Evolutionary conservation across 2,329 filamentous ascomycete species (phyloP), one percentile per base, ranked within the genome.

Genomic region (Talaromyces atroroseus): DNA sequence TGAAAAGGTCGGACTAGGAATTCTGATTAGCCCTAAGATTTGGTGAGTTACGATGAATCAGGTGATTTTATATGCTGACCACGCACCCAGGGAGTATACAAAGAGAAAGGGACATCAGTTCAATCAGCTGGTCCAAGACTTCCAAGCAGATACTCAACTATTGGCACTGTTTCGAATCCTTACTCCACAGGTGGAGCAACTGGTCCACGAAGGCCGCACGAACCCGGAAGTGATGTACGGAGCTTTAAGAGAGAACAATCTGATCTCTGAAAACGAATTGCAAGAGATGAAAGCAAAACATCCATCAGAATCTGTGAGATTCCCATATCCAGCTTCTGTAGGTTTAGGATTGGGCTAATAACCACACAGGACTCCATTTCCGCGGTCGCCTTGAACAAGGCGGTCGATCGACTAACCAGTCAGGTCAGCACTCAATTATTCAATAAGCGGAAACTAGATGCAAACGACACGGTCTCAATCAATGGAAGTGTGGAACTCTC

Each of bases 211-310:
- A 29, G n/a, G 36, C 18, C 44, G 4, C 8, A 42, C 36, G 12
- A 21, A 55, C 32, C 34, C 16, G 12, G 23, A 54, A 24, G 34
- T 14, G 3, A 49, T 55, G 21, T 49, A 49, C 18, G 36, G 16
- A 20, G 10, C 23, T 45, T 52, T 52, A 8, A 29, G 10, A 20
- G 16, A 52, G 12, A 16, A 34, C n/a, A 4, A 34, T 29, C 23
- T 52, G 4, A 5, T 52, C 38, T 52, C 49, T 20, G 6, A 52
- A 11, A 12, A 53, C 32, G 57, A 63, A 44, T 58, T 62, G 40
- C 34, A 63, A 52, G 56, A 45, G 44, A 52, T 65, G 49, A 52
- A 60, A 60, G 56, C 29, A 58, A 56, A 55, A 38, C 57, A 63
- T 49, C 56, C 54, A 49, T 48, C 38, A 50, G 57, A 53, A 21